Percentiles rank a stretch among this genome's conserved stretches.
phyloP scores from a whole-genome alignment of 2,329 filamentous ascomycete species.

The Cladosporium phlei region DNA sequence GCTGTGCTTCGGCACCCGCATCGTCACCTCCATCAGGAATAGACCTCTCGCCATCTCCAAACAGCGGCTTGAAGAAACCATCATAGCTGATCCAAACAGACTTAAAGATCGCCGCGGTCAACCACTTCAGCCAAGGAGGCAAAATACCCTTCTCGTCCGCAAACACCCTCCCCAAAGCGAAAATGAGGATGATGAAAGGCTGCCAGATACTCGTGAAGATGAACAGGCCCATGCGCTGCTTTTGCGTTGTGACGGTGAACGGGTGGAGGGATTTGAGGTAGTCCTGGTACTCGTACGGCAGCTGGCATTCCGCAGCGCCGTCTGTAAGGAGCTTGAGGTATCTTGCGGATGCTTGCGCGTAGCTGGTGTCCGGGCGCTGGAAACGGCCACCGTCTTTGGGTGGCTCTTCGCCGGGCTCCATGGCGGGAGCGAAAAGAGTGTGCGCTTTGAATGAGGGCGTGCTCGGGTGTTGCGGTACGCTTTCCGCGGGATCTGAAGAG shows the following conservation, averaged over 20 bases:
- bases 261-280: conserved; percentile 67
- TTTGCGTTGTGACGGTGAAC: conserved; percentile 63
- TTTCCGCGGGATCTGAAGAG: conserved; percentile 43
- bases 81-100: conserved; percentile 64
- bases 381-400: conserved; percentile 40
- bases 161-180: conserved; percentile 48
- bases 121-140: conserved; percentile 61
- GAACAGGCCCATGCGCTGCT: conserved; percentile 62
- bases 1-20: conserved; percentile 5
- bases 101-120: conserved; percentile 51
- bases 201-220: conserved; percentile 59
- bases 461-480: conserved; percentile 60
- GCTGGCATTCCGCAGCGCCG: conserved; percentile 72
- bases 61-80: conserved; percentile 57
- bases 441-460: conserved; percentile 71
- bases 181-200: conserved; percentile 53
- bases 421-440: conserved; percentile 68
- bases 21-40: conserved; percentile 28
- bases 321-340: conserved; percentile 77
- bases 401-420: conserved; percentile 26
- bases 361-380: conserved; percentile 60
- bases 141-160: conserved; percentile 62
- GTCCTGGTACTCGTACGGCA: conserved; percentile 71
- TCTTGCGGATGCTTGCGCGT: conserved; percentile 76
- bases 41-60: conserved; percentile 81